Base-by-base conservation (phyloP, 345 rosid genomes). In the Iberis pinnata region DNA sequence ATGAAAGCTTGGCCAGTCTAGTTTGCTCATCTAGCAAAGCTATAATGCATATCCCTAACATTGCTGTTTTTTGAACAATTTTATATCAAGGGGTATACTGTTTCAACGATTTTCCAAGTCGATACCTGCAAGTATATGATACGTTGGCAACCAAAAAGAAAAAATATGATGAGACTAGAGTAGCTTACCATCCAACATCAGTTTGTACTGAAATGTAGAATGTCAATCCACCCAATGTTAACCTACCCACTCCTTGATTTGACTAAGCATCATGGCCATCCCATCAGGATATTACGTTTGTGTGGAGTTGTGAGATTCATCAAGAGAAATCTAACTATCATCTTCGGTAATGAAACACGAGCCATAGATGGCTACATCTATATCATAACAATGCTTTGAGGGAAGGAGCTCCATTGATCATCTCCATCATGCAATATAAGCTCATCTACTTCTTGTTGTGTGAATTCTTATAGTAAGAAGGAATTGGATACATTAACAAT, bases 161-260 rank as follows among this genome's bases (percentile, higher is more conserved):
- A 17, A 13, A 19, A 46, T 29, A 6, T 59, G 6, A 15, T 35
- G 16, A 24, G 24, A 32, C 13, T 12, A 54, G 43, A 45, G 36
- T 18, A 52, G 33, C 52, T 37, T 87, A 89, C 97, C 95, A 86
- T 59, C 88, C 84, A 73, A 80, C 29, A 36, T 86, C 94, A 8
- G 95, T 86, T 17, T 88, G 84, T 40, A 89, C 32, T 10, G 87
- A 81, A 35, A 86, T 65, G 43, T 69, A 77, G 45, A 84, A 55
- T 82, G 66, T 70, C 8, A 78, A 70, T n/a, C 12, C 80, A 61
- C 25, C 89, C 90, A 56, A 73, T 78, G 57, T 89, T 95, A 41
- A 86, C 80, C 88, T n/a, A 69, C 73, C 95, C 97, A 86, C 63
- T 82, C 95, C 70, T 89, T 89, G 33, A 89, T 68, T 18, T 81